Conservation (phyloP, 2,329 filamentous ascomycete genomes). For the Orbilia brochopaga region DNA sequence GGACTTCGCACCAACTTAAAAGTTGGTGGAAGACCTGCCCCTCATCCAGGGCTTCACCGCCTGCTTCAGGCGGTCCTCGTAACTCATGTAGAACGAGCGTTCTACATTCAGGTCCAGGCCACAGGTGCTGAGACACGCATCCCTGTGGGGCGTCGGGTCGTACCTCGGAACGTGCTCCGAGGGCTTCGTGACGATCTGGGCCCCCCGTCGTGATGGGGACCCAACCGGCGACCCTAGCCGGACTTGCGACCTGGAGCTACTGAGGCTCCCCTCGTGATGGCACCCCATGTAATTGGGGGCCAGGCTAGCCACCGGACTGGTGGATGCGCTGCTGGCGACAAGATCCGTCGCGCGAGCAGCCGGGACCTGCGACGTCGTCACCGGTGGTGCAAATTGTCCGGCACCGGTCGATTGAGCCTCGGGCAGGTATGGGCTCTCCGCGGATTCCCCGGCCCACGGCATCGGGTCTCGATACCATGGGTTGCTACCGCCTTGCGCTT, state of each 20-base stretch:
- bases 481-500: slow-evolving; percentile 36
- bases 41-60: slow-evolving; percentile 48
- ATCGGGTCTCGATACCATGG: slow-evolving; percentile 30
- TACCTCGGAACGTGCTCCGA: slow-evolving; percentile 41
- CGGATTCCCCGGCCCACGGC: slow-evolving; percentile 27
- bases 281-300: slow-evolving; percentile 4
- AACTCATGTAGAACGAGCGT: slow-evolving; percentile 44
- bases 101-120: slow-evolving; percentile 43
- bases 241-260: slow-evolving; percentile 20
- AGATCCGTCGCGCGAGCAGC: slow-evolving; percentile 7
- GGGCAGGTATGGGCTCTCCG: slow-evolving; percentile 18
- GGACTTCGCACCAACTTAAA: slow-evolving; percentile 20
- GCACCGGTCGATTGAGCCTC: slow-evolving; percentile 17
- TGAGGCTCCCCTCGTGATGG: slow-evolving; percentile 26
- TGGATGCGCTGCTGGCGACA: slow-evolving; percentile 27
- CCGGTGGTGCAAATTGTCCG: slow-evolving; percentile 41
- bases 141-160: slow-evolving; percentile 34
- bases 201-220: slow-evolving; percentile 11
- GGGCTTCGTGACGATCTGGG: slow-evolving; percentile 17
- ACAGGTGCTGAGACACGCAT: slow-evolving; percentile 44
- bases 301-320: slow-evolving; percentile 11
- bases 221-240: slow-evolving; percentile 29
- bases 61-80: slow-evolving; percentile 40
- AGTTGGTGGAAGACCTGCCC: slow-evolving; percentile 45
- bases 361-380: slow-evolving; percentile 23